Evolutionary conservation across 306 rosid species (phyloP).

Genomic region (Delonix regia): DNA sequence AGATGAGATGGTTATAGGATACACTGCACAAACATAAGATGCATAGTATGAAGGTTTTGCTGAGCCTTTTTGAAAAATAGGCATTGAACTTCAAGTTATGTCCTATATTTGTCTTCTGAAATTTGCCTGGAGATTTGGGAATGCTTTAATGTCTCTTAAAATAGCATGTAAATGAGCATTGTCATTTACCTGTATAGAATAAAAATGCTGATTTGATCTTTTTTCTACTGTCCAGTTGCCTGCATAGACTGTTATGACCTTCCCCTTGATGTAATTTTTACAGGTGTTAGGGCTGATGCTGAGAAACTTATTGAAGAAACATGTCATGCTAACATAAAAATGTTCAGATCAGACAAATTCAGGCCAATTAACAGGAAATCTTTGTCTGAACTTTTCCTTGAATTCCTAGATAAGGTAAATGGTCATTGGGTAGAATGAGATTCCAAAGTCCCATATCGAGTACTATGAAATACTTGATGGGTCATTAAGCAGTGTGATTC

Average conservation of each 20-base stretch:
- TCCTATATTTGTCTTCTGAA: neutral
- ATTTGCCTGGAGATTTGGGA: conserved; percentile 18
- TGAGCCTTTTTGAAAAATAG: neutral
- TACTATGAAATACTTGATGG: too few species aligned
- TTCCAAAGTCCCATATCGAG: too few species aligned
- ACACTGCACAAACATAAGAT: neutral
- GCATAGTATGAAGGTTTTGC: neutral
- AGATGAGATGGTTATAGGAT: neutral
- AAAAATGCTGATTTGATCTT: conserved; percentile 11
- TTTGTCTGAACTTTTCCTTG: conserved; percentile 73
- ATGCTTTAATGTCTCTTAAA: conserved; percentile 23
- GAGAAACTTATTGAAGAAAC: conserved; percentile 61
- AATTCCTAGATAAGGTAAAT: conserved; percentile 72
- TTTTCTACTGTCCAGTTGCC: neutral
- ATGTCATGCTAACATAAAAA: conserved; percentile 57
- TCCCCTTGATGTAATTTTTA: conserved; percentile 33
- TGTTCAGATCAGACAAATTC: conserved; percentile 42
- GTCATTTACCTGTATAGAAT: neutral
- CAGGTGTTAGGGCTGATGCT: conserved; percentile 75
- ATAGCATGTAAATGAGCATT: neutral
- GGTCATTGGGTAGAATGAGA: too few species aligned
- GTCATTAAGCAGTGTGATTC: too few species aligned
- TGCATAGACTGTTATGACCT: conserved; percentile 19
- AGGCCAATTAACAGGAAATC: conserved; percentile 63
- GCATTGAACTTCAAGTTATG: neutral